phyloP scores from a whole-genome alignment of 139 green algal species.

The Chlorella sp. region DNA sequence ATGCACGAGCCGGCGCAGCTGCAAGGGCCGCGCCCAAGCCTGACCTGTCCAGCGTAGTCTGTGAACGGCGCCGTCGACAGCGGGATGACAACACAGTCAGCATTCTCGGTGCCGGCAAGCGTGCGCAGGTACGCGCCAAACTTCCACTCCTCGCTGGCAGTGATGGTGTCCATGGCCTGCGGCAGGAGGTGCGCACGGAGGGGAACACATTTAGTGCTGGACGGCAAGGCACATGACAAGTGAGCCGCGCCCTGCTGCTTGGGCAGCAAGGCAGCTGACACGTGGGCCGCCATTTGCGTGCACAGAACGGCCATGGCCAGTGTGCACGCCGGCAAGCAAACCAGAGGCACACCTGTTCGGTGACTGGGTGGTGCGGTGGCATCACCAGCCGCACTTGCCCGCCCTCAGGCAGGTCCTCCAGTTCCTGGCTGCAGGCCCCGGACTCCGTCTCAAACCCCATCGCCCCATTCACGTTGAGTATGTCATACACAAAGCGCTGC shows the following conservation, averaged over 20 bases:
- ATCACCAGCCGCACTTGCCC: not conserved
- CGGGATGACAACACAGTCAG: not conserved
- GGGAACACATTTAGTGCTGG: no score
- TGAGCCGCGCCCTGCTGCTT: no score
- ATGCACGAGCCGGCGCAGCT: not conserved
- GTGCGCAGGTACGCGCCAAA: not conserved
- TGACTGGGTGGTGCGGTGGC: no score
- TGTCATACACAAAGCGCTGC: not conserved
- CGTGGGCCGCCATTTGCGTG: no score
- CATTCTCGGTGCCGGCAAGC: not conserved
- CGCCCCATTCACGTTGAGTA: not conserved
- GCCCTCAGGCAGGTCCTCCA: not conserved
- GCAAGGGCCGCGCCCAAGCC: not conserved
- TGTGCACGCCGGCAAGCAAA: no score
- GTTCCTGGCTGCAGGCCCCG: not conserved
- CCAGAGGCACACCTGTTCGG: not conserved
- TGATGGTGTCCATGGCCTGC: not conserved
- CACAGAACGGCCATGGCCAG: no score
- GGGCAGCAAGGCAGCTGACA: no score
- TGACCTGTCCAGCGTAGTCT: not conserved
- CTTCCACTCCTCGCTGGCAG: not conserved
- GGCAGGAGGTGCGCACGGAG: no score
- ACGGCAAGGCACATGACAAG: no score
- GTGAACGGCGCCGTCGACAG: not conserved
- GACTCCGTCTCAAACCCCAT: not conserved